Evolutionary conservation across 495 filamentous ascomycete species (phyloP), one percentile per base, ranked within the genome.

Genomic region (Friedmanniomyces simplex): DNA sequence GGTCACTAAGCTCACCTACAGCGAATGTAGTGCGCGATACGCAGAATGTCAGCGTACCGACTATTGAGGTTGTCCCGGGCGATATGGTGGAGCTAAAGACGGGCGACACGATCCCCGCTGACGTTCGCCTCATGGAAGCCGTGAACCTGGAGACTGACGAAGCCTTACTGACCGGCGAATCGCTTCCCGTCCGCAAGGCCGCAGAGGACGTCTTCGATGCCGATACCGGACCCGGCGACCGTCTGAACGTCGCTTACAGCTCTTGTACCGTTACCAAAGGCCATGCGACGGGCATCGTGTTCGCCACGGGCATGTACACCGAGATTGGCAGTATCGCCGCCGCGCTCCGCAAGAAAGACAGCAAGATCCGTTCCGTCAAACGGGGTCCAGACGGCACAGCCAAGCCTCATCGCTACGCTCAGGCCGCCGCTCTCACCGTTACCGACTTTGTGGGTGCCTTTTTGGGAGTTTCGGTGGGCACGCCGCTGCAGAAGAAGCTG

Each of bases 11-110:
- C 0, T 87, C 89, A 2, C 89, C 89, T 50, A 82, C 83, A 59
- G 90, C 89, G 28, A 80, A 74, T 55, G 88, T 86, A 2, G 71
- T 95, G 5, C 83, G 89, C 41, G 81, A 89, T 66, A 86, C 87
- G 1, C 77, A 79, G 43, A 75, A 78, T 13, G 68, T 75, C 25
- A 79, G 79, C 21, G 75, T 93, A 51, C 79, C 86, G 20, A 86
- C 87, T 47, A 75, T 79, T 24, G 80, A 89, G 45, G 75, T 90
- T 32, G 84, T 89, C 1, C 80, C 81, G 1, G 84, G 85, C 10
- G 84, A 88, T 59, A 65, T 86, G 1, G 66, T 88, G 0, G 63
- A 73, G 39, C 75, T 89, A 60, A 80, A 78, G 46, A 74, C 80
- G 1, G 85, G 85, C 6, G 82, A 83, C 66, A 86, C 83, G 63